Conservation (phyloP, 2,329 filamentous ascomycete species). For the Byssoonygena ceratinophila region DNA sequence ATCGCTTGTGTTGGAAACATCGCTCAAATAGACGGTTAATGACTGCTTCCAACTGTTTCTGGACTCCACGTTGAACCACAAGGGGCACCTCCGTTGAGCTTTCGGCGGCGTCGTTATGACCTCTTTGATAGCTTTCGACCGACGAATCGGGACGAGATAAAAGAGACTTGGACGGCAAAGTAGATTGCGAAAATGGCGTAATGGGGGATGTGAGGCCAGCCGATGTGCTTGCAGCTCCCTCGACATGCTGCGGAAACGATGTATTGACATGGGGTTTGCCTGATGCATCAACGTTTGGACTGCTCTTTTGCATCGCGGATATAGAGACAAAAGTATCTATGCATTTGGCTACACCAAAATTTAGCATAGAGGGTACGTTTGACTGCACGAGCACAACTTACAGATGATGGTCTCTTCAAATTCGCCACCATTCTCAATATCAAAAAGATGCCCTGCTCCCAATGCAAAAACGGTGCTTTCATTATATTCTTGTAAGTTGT, state of each 20-base stretch:
- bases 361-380: not conserved
- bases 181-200: conserved; percentile 89
- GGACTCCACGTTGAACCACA: conserved; percentile 61
- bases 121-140: conserved; percentile 48
- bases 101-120: conserved; percentile 45
- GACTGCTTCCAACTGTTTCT: conserved; percentile 67
- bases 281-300: conserved; percentile 40
- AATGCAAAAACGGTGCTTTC: conserved; percentile 98
- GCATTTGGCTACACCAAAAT: conserved; percentile 59
- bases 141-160: conserved; percentile 66
- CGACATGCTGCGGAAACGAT: conserved; percentile 58
- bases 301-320: conserved; percentile 50
- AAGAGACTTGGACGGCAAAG: conserved; percentile 84
- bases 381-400: conserved; percentile 27
- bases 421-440: conserved; percentile 80
- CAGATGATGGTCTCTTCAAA: conserved; percentile 98
- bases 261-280: conserved; percentile 60
- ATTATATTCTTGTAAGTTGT: conserved; percentile 96
- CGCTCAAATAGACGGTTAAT: conserved; percentile 85
- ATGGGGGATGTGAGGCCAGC: conserved; percentile 70
- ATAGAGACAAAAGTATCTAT: conserved; percentile 93
- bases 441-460: conserved; percentile 87
- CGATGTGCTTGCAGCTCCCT: conserved; percentile 56
- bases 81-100: conserved; percentile 49
- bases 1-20: conserved; percentile 75